Evolutionary conservation across 2,329 filamentous ascomycete genomes (phyloP).

Genomic region (Colletotrichum sp.): DNA sequence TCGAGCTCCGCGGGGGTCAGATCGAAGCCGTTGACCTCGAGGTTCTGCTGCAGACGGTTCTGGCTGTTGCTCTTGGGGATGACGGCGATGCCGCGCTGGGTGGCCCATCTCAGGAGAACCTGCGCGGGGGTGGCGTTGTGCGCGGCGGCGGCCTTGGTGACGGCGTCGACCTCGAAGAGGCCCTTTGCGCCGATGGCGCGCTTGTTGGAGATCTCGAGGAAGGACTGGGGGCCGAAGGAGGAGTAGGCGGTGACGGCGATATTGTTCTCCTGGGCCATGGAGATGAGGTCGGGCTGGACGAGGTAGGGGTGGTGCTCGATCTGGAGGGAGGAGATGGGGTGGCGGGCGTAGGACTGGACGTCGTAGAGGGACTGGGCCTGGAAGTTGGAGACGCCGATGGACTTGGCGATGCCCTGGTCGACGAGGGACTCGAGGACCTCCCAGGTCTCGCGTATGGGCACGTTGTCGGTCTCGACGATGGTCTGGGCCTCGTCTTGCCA

Average conservation of each 20-base stretch:
- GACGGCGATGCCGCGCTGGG: conserved; percentile 66
- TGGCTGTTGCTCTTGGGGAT: conserved; percentile 68
- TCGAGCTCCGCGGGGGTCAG: conserved; percentile 59
- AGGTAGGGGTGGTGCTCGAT: conserved; percentile 75
- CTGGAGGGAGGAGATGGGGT: conserved; percentile 62
- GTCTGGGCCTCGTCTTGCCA: conserved; percentile 47
- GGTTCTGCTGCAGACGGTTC: conserved; percentile 55
- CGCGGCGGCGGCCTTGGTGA: conserved; percentile 59
- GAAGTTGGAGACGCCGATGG: conserved; percentile 68
- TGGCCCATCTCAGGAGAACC: conserved; percentile 71
- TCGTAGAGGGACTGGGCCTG: conserved; percentile 63
- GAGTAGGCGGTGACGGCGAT: conserved; percentile 70
- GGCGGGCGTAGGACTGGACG: conserved; percentile 61
- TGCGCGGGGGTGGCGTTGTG: conserved; percentile 66
- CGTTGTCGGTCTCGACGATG: conserved; percentile 35
- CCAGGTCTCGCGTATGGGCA: conserved; percentile 62
- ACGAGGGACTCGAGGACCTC: conserved; percentile 64
- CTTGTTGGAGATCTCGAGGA: conserved; percentile 35
- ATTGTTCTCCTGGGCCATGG: conserved; percentile 59
- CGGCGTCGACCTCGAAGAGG: conserved; percentile 35
- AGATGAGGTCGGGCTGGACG: conserved; percentile 60
- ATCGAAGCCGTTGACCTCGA: conserved; percentile 62
- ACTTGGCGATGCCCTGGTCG: conserved; percentile 52
- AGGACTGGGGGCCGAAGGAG: conserved; percentile 64
- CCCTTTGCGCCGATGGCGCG: conserved; percentile 28